Percentiles rank a stretch among this genome's conserved stretches.
Evolutionary conservation across 805 yeast species (phyloP).

Genomic region (Brettanomyces bruxellensis): DNA sequence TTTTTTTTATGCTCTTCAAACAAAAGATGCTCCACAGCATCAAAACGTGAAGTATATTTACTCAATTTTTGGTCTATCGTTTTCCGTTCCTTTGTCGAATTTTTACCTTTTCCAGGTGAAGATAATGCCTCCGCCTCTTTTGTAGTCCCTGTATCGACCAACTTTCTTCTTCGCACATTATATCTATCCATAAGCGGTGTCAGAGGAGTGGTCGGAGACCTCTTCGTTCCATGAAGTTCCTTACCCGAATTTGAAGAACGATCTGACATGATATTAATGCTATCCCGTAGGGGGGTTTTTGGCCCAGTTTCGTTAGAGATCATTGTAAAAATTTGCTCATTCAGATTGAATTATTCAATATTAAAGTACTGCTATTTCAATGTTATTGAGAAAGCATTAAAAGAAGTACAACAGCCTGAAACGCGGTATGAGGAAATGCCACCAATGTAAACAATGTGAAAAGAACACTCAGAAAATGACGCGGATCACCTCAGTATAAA

Average conservation of each 20-base stretch:
- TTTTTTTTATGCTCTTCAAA: slow-evolving; percentile 6
- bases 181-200: slow-evolving; percentile 21
- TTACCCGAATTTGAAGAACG: not conserved
- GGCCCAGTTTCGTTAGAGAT: not conserved
- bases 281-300: not conserved
- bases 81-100: not conserved
- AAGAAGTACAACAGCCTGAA: too few species aligned
- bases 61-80: too few species aligned
- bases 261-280: too few species aligned
- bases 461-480: too few species aligned
- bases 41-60: too few species aligned
- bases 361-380: too few species aligned
- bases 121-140: not conserved
- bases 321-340: too few species aligned
- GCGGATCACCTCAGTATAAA: too few species aligned
- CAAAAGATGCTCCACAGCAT: not conserved
- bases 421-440: too few species aligned
- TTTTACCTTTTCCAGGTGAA: not conserved
- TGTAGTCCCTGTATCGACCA: slow-evolving; percentile 4
- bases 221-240: slow-evolving; percentile 8
- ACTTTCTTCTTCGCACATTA: slow-evolving; percentile 18
- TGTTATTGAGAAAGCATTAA: too few species aligned
- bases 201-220: slow-evolving; percentile 26
- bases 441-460: too few species aligned
- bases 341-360: too few species aligned